Evolutionary conservation across 1,139 yeast species (phyloP).

Genomic region (Meyerozyma sp.): DNA sequence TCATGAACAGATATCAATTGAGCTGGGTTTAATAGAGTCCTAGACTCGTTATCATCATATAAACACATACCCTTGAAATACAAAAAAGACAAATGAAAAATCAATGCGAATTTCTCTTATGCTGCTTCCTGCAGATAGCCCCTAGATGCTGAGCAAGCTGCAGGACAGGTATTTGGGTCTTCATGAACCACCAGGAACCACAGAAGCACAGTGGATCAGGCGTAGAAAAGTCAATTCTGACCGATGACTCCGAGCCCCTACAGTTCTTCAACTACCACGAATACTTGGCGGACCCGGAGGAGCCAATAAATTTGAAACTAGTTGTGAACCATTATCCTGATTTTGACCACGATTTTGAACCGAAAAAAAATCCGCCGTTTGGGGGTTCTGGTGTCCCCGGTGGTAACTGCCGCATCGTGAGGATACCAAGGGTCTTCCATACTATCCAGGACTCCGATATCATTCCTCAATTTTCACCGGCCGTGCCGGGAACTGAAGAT

Average conservation of each 20-base stretch:
- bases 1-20: conserved; percentile 51
- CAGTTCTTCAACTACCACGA: conserved; percentile 66
- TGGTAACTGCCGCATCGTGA: conserved; percentile 38
- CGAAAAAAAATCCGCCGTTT: no score
- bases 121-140: no score
- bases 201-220: not conserved
- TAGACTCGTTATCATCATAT: conserved; percentile 42
- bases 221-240: not conserved
- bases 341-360: conserved; percentile 13
- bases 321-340: conserved; percentile 66
- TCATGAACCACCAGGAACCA: not conserved
- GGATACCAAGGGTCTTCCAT: conserved; percentile 54
- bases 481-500: conserved; percentile 61
- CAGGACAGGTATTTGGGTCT: not conserved
- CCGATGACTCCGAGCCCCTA: conserved; percentile 10
- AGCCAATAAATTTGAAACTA: conserved; percentile 23
- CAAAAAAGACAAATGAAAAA: not conserved
- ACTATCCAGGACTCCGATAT: conserved; percentile 24
- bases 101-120: not conserved
- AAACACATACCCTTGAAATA: conserved; percentile 7
- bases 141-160: no score
- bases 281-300: conserved; percentile 34
- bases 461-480: conserved; percentile 55
- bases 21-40: conserved; percentile 43
- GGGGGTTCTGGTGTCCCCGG: no score